phyloP scores from a whole-genome alignment of 1,139 yeast genomes.

The Yamadazyma atlantica region DNA sequence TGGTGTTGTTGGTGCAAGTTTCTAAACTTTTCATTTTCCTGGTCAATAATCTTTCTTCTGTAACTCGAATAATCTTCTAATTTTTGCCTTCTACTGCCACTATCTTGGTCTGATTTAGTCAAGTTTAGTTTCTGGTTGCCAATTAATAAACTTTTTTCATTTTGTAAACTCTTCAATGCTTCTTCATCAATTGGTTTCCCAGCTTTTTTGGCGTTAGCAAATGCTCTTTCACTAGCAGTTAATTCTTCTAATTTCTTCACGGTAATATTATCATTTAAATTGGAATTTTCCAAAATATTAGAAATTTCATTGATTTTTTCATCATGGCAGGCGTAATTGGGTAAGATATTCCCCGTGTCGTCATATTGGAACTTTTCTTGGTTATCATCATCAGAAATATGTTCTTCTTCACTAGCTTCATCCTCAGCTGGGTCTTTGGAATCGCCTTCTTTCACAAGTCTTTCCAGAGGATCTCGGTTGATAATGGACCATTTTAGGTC shows the following conservation, averaged over 20 bases:
- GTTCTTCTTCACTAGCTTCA: conserved; percentile 63
- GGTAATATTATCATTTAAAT: conserved; percentile 38
- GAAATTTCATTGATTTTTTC: conserved; percentile 45
- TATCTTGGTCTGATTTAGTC: conserved; percentile 47
- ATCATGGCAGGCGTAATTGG: conserved; percentile 56
- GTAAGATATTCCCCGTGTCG: conserved; percentile 59
- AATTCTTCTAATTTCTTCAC: conserved; percentile 55
- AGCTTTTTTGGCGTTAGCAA: conserved; percentile 56
- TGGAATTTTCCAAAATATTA: conserved; percentile 45
- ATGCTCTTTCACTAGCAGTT: conserved; percentile 59
- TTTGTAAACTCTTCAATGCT: conserved; percentile 38
- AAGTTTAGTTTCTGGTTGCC: conserved; percentile 44
- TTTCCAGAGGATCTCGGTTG: conserved; percentile 60
- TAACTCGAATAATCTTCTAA: conserved; percentile 48
- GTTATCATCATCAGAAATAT: conserved; percentile 61
- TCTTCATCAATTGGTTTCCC: conserved; percentile 50
- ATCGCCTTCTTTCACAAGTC: conserved; percentile 28
- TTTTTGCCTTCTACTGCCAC: conserved; percentile 41
- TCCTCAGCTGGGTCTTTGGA: conserved; percentile 16
- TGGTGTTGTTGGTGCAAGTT: not conserved
- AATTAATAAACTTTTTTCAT: conserved; percentile 42
- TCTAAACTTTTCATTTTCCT: conserved; percentile 37
- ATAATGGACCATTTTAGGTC: conserved; percentile 51
- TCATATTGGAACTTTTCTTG: conserved; percentile 59
- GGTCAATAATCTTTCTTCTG: conserved; percentile 49